phyloP scores from a whole-genome alignment of 352 stramenopile species.

The Phytopythium vexans region DNA sequence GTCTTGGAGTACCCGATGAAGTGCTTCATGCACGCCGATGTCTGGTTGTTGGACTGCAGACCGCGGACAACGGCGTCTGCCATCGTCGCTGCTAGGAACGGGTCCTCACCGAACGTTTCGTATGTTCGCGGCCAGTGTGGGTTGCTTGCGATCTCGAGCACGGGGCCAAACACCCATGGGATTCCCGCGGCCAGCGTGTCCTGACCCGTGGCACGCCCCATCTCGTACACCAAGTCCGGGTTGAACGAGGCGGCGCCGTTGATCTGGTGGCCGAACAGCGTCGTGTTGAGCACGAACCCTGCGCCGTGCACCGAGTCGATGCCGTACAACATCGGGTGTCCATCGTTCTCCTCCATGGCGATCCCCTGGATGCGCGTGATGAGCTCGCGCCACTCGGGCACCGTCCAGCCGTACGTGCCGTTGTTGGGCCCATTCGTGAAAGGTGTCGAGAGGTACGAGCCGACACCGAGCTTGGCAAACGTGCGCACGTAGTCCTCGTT shows the following conservation, averaged over 20 bases:
- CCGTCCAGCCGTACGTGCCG: background rate
- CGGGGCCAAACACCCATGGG: constrained; percentile 90
- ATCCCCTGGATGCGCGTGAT: constrained; percentile 80
- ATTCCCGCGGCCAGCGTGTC: constrained; percentile 88
- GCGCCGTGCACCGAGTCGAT: constrained; percentile 90
- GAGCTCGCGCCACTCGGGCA: constrained; percentile 61
- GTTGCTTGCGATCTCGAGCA: constrained; percentile 86
- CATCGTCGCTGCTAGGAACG: constrained; percentile 79
- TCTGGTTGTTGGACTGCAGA: constrained; percentile 66
- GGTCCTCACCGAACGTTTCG: constrained; percentile 94
- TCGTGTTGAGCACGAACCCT: constrained; percentile 81
- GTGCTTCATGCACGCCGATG: constrained; percentile 89
- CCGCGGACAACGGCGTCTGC: constrained; percentile 71
- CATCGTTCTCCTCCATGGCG: constrained; percentile 46
- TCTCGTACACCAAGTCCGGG: constrained; percentile 45
- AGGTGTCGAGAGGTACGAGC: constrained; percentile 88
- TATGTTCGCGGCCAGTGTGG: constrained; percentile 88
- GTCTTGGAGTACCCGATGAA: constrained; percentile 88
- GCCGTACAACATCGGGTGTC: constrained; percentile 79
- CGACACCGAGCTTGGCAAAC: constrained; percentile 79
- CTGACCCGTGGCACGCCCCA: constrained; percentile 69
- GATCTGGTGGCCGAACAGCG: constrained; percentile 88
- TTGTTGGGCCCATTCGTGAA: constrained; percentile 18
- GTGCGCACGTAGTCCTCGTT: constrained; percentile 58
- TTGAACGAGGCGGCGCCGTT: constrained; percentile 90